Evolutionary conservation across 352 stramenopile species (phyloP), one percentile per base, ranked within the genome.

Genomic region (Phytopythium helicoides): DNA sequence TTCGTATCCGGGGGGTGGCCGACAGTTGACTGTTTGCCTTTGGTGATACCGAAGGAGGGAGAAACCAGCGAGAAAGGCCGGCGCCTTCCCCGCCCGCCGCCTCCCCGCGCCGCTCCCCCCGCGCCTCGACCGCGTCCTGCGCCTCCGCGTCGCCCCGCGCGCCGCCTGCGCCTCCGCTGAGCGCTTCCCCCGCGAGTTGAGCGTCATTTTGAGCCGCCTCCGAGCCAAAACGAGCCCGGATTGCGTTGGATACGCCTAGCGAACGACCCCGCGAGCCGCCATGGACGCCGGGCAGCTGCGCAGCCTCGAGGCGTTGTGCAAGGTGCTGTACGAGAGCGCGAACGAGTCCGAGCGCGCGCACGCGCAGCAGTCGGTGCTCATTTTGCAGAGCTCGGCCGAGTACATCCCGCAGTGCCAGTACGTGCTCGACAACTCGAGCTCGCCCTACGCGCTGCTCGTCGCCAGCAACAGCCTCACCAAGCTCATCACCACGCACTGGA

Each of bases 351-450:
- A 92, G 62, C 80, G 81, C 35, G 66, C 69, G 18, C 81, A 88
- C 56, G 86, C 86, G 26, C 86, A 96, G 56, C 80, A 92, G 65
- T 76, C 73, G 9, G 83, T 96, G 52, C 73, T 96, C 16, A 77
- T 92, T 23, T 64, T 96, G 47, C 87, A 96, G 66, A 93, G 78
- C 62, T 94, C 92, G 22, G 92, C 95, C 39, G 94, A 99, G 68
- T 98, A 98, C 76, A 99, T 99, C 65, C 97, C 97, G 44, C 95
- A 98, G 71, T 99, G 95, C 65, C 97, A 99, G 80, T 98, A 98
- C 75, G 98, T 99, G 50, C 83, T 99, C 16, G 96, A 99, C 76
- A 81, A 98, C 57, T 98, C 92, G 46, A 77, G 89, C 52, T 97
- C 92, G 36, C 87, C 96, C 51, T 99, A 99, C 64, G 96, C 96